Evolutionary conservation across 495 filamentous ascomycete species (phyloP), one percentile per base, ranked within the genome.

Genomic region (Aspergillus sclerotiicarbonarius): DNA sequence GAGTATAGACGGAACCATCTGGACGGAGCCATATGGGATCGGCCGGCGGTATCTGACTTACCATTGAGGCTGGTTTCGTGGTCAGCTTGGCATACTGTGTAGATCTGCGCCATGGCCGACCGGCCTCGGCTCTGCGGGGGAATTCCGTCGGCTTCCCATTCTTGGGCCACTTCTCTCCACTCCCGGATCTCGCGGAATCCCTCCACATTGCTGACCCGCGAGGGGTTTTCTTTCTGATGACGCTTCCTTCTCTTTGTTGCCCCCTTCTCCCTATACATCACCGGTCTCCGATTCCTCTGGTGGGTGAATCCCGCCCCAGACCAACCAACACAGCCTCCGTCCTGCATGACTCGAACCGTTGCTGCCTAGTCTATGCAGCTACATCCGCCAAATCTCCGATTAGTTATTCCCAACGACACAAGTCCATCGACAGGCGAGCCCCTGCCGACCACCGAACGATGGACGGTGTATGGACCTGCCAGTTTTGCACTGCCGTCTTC

Each of bases 401-500:
- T 41, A 8, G 20, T 19, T 18, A 6, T 25, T 19, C 21, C 31
- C 44, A 18, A n/a, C 44, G 21, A 35, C 43, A 25, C 6, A 1
- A 19, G 43, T 37, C 30, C 3, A 37, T 21, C 3, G 37, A 6
- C 37, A 25, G 2, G 25, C 25, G 25, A 25, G 25, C 25, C 25
- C 5, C 25, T 25, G 25, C 43, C 21, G 49, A 57, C 18, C n/a
- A 54, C 33, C 49, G n/a, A 33, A 52, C 29, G 30, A 21, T 32
- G 29, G 43, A 47, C 18, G 39, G 44, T 43, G 8, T 9, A 10
- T 71, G 69, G 72, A 66, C 41, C 35, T 74, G 72, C 53, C 54
- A 71, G 43, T 39, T 61, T 21, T 74, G 71, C 48, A n/a, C 57
- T n/a, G 59, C 71, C 1, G 51, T 35, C 21, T 74, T 76, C 51